Conservation (phyloP, 106 monocot genomes). For the Iris macrosiphon region DNA sequence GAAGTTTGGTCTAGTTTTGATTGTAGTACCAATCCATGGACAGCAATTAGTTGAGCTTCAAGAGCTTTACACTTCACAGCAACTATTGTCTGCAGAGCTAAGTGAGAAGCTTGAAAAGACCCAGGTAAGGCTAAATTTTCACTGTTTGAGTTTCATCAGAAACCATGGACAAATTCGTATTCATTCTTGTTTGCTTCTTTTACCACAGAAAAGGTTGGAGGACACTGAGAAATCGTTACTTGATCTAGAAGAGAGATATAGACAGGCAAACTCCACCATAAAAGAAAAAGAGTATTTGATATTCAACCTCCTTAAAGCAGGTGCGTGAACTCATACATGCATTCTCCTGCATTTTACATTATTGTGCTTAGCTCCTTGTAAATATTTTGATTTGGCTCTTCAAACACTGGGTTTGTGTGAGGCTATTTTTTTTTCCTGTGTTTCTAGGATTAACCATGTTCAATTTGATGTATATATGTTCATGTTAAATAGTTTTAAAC, state of each 20-base stretch:
- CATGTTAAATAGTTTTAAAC: neutral
- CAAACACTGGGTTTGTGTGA: neutral
- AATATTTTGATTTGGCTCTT: neutral
- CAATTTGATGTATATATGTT: neutral
- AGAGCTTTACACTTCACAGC: conserved; percentile 87
- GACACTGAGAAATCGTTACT: conserved; percentile 58
- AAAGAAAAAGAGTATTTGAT: conserved; percentile 92
- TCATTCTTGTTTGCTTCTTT: conserved; percentile 3
- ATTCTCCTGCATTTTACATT: neutral
- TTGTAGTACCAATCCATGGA: conserved; percentile 12
- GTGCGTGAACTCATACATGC: conserved; percentile 12
- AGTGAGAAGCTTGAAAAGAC: conserved; percentile 78
- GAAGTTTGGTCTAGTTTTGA: neutral
- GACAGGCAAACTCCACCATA: conserved; percentile 72
- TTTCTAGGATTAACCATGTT: neutral
- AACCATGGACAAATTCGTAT: neutral
- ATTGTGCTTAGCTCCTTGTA: neutral
- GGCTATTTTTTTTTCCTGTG: neutral
- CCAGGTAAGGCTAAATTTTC: conserved; percentile 34
- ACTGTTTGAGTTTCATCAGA: neutral
- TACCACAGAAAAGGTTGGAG: conserved; percentile 60
- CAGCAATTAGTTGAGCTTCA: conserved; percentile 87
- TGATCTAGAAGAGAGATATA: conserved; percentile 87
- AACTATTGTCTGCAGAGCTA: conserved; percentile 61
- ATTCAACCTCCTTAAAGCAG: conserved; percentile 86